phyloP scores from a whole-genome alignment of 208 protist species.

The Lotmaria passim region DNA sequence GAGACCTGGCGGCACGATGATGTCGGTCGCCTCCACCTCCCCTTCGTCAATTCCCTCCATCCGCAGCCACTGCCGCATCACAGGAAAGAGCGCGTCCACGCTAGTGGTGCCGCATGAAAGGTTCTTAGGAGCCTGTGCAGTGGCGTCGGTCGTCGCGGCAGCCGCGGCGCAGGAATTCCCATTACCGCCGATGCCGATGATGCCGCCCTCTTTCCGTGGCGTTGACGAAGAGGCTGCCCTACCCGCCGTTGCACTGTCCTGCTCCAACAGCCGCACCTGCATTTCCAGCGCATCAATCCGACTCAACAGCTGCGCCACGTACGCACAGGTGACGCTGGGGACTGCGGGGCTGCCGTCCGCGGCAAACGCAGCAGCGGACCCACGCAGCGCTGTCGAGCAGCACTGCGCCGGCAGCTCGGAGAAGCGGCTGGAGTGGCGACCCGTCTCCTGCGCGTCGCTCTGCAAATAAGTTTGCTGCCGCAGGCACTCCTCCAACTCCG shows the following conservation, averaged over 20 bases:
- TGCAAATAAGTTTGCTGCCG: conserved; percentile 37
- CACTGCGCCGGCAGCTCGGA: background rate
- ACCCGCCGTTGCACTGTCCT: background rate
- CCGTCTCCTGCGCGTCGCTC: conserved; percentile 5
- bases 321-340: conserved; percentile 15
- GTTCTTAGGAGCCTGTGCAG: background rate
- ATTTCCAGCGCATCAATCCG: conserved; percentile 47
- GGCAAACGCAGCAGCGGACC: background rate
- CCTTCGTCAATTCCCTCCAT: conserved; percentile 64
- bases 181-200: too few species aligned
- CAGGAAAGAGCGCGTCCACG: conserved; percentile 29
- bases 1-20: conserved; percentile 60
- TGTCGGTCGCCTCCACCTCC: conserved; percentile 63
- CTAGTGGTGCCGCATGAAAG: background rate
- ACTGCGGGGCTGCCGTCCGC: background rate
- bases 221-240: too few species aligned
- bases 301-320: conserved; percentile 38
- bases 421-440: background rate
- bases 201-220: too few species aligned
- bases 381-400: background rate
- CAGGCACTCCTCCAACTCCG: conserved; percentile 66
- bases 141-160: background rate
- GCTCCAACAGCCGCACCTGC: conserved; percentile 13
- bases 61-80: conserved; percentile 74
- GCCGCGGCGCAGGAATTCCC: too few species aligned